A percentile compares a stretch with the other conserved stretches of the same genome.
phyloP scores from a whole-genome alignment of 192 early-diverging fungal species.

The Geranomyces michiganensis region DNA sequence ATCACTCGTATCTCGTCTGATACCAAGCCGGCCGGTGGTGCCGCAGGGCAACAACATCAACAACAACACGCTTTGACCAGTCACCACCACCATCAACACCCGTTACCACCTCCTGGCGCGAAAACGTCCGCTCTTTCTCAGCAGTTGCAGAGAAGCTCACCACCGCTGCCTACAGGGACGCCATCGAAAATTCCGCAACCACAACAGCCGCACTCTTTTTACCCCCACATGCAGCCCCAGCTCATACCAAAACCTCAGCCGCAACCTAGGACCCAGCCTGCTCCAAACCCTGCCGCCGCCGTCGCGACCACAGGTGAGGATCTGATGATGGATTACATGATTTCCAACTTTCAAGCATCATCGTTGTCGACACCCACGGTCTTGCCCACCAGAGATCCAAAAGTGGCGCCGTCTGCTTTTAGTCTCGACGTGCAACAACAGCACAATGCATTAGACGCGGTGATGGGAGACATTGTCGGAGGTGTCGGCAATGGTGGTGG shows the following conservation, averaged over 20 bases:
- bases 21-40: not conserved
- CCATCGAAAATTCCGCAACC: not conserved
- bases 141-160: conserved; percentile 4
- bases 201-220: not conserved
- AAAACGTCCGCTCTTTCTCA: conserved; percentile 17
- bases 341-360: conserved; percentile 28
- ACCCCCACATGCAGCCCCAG: not conserved
- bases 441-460: not conserved
- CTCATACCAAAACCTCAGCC: conserved; percentile 4
- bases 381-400: not conserved
- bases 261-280: not conserved
- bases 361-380: conserved; percentile 25
- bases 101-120: not conserved
- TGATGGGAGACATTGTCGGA: no score
- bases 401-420: conserved; percentile 1
- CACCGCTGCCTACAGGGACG: not conserved
- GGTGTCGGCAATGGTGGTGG: no score
- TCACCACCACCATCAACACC: not conserved
- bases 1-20: not conserved
- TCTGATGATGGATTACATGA: conserved; percentile 23
- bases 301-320: not conserved
- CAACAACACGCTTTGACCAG: not conserved
- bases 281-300: not conserved
- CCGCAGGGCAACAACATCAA: not conserved
- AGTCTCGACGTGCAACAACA: not conserved